Evolutionary conservation across 2,329 filamentous ascomycete species (phyloP), one percentile per base, ranked within the genome.

Genomic region (Ophiosphaerella korrae): DNA sequence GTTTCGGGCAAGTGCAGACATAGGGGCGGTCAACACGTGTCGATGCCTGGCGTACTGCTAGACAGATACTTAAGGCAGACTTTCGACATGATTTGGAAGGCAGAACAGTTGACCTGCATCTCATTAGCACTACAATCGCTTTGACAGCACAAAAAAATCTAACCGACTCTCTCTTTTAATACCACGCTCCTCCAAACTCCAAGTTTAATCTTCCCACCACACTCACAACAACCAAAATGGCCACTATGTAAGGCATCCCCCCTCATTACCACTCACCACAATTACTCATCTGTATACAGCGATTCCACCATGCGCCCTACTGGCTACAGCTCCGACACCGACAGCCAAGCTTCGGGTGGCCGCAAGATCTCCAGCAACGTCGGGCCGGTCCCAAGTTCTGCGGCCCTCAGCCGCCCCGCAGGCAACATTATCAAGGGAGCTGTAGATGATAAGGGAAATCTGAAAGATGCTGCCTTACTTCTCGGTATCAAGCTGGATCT

Each of bases 401-500:
- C 70, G 9, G 67, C 73, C 52, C 65, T 78, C 12, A 71, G 71
- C 34, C 69, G 73, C 37, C 75, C 76, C 14, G 75, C 65, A 16
- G 68, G 66, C 36, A 66, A 62, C 48, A 78, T 86, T 31, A 78
- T 86, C 55, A 81, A 80, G 68, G 83, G 83, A 9, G 78, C 83
- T 12, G 78, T 80, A 29, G 82, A 84, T 53, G 79, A 82, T 26
- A 73, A 84, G 46, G 83, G 84, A 52, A 80, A 82, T 60, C 75
- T 81, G 52, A 86, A 84, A 72, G 71, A 80, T 35, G 81, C 84
- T 4, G 82, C 82, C 1, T 75, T 86, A 37, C 76, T 85, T 60
- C 76, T 86, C 33, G 83, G 83, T 48, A 85, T 86, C 74, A 85
- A 86, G 76, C 75, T 86, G 32, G 84, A 86, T 64, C 72, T 86